Conservation (phyloP, 2,329 filamentous ascomycete genomes). For the Ophiostoma sp. region DNA sequence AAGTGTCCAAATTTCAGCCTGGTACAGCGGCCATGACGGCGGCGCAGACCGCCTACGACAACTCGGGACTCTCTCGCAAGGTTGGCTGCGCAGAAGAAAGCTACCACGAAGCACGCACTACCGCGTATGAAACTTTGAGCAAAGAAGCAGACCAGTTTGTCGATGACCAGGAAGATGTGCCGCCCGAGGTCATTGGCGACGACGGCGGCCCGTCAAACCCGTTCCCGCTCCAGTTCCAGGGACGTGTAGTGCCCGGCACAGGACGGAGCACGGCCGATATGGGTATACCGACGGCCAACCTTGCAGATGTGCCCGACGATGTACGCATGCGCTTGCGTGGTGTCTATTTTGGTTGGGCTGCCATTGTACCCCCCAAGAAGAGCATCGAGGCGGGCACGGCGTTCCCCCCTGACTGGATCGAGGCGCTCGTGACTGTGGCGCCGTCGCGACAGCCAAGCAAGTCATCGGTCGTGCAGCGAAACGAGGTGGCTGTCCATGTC, state of each 20-base stretch:
- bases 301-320: conserved; percentile 48
- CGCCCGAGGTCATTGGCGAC: conserved; percentile 40
- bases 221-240: conserved; percentile 50
- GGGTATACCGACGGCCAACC: conserved; percentile 50
- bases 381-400: conserved; percentile 30
- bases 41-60: conserved; percentile 39
- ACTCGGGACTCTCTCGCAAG: conserved; percentile 32
- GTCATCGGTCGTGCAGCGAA: conserved; percentile 36
- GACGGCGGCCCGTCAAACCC: conserved; percentile 49
- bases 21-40: conserved; percentile 39
- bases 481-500: conserved; percentile 47
- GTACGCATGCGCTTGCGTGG: conserved; percentile 52
- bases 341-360: conserved; percentile 61
- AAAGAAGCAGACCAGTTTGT: conserved; percentile 27
- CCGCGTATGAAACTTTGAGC: conserved; percentile 33
- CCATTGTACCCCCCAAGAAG: conserved; percentile 33
- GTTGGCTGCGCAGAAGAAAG: conserved; percentile 36
- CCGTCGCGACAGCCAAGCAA: conserved; percentile 41
- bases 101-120: conserved; percentile 35
- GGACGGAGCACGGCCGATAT: conserved; percentile 39
- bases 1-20: conserved; percentile 37
- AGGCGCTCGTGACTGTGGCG: conserved; percentile 53
- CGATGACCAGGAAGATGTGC: conserved; percentile 31
- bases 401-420: conserved; percentile 48
- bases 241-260: conserved; percentile 44